Percentiles rank a stretch among this genome's conserved stretches.
Evolutionary conservation across 345 rosid species (phyloP).

Genomic region (Salix udensis): DNA sequence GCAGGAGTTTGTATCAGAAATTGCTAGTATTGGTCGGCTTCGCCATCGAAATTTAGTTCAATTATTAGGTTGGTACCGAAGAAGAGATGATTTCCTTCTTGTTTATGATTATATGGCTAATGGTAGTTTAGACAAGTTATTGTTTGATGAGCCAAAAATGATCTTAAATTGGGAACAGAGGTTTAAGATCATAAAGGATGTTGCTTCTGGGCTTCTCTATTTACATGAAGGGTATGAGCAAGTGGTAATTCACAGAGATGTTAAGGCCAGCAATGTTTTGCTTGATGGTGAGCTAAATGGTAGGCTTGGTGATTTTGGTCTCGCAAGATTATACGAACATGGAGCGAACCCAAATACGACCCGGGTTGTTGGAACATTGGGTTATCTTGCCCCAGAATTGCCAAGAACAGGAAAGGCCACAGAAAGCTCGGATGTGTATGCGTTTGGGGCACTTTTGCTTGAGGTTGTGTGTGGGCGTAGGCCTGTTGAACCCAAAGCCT

Average conservation of each 20-base stretch:
- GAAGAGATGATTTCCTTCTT: conserved; percentile 17
- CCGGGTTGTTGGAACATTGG: conserved; percentile 25
- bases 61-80: conserved; percentile 22
- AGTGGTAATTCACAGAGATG: conserved; percentile 26
- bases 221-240: conserved; percentile 25
- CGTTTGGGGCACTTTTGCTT: conserved; percentile 24
- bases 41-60: conserved; percentile 27
- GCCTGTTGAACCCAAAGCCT: conserved; percentile 16
- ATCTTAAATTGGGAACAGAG: conserved; percentile 26
- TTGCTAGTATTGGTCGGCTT: conserved; percentile 21
- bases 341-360: conserved; percentile 24
- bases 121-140: conserved; percentile 18
- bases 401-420: conserved; percentile 28
- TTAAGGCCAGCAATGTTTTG: conserved; percentile 22
- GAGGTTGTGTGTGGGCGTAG: conserved; percentile 23
- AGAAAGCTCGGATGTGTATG: conserved; percentile 20
- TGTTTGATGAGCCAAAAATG: conserved; percentile 17
- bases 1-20: conserved; percentile 22
- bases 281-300: conserved; percentile 18
- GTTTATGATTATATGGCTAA: conserved; percentile 28
- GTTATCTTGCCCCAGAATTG: conserved; percentile 26
- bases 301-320: conserved; percentile 21
- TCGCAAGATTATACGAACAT: conserved; percentile 23
- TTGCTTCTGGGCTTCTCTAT: conserved; percentile 24
- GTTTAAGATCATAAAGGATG: conserved; percentile 22